Evolutionary conservation across 2,329 filamentous ascomycete species (phyloP), one percentile per base, ranked within the genome.

Genomic region (Chaetomiaceae sp.): DNA sequence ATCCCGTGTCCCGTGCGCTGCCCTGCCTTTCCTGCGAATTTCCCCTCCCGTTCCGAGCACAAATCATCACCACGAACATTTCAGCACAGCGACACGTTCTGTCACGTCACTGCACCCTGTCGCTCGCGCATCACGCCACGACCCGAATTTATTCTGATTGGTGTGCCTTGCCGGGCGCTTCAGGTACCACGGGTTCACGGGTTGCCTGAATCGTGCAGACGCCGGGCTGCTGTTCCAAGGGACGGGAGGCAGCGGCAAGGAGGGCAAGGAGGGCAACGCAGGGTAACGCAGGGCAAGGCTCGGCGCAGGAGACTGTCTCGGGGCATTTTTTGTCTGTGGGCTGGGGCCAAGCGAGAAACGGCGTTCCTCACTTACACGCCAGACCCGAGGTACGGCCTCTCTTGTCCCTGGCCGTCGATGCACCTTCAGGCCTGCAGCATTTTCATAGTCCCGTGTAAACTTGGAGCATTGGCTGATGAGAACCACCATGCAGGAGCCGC

Each of bases 11-110:
- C n/a, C n/a, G n/a, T n/a, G n/a, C n/a, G n/a, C 25, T 27, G 6
- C 25, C 25, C 12, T 27, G 25, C 25, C 25, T 12, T 33, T 12
- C 8, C 58, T 57, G 44, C 40, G 44, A 46, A 47, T 62, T 64
- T 56, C 56, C 57, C 56, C 58, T 56, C 55, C 53, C 48, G 25
- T 27, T 27, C 30, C 14, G 50, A 44, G 64, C 54, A 65, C 54
- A 64, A 59, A 55, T 62, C 62, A 68, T 66, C 66, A 67, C 67
- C 64, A 69, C 67, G 69, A 67, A 73, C 65, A 70, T 71, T 68
- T 73, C 70, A 72, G 70, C 67, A 72, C 70, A 70, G 66, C 61
- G 23, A 38, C 54, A 35, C 44, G 12, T 51, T 46, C 42, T 25
- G 51, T 57, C 57, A 56, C 56, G 49, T 55, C 53, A 55, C 51